phyloP scores from a whole-genome alignment of 495 filamentous ascomycete genomes.

The Xylaria longipes region DNA sequence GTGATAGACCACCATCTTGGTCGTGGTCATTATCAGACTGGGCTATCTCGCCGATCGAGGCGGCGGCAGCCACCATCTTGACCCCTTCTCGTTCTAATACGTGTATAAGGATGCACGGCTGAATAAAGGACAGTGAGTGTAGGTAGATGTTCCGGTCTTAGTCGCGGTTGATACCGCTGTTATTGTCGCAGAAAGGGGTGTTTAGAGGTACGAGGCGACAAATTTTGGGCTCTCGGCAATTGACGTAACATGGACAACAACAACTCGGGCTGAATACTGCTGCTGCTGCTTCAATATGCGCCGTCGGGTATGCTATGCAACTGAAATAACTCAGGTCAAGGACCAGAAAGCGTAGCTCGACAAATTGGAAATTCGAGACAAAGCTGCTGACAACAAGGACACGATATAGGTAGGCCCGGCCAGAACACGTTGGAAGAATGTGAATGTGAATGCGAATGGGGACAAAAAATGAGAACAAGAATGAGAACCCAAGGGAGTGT shows the following conservation, averaged over 20 bases:
- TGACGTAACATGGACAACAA: conserved; percentile 21
- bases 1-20: conserved; percentile 33
- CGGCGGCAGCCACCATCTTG: conserved; percentile 40
- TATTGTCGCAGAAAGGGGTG: conserved; percentile 18
- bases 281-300: conserved; percentile 18
- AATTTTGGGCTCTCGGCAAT: conserved; percentile 20
- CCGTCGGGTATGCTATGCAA: conserved; percentile 18
- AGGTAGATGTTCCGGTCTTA: neutral
- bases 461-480: conserved; percentile 16
- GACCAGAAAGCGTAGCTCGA: neutral
- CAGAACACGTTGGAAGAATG: conserved; percentile 17
- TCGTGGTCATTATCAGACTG: conserved; percentile 42
- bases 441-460: neutral
- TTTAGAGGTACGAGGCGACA: conserved; percentile 6
- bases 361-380: neutral
- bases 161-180: neutral
- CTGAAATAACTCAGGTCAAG: neutral
- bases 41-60: conserved; percentile 40
- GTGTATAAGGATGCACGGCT: neutral
- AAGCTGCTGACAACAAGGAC: neutral
- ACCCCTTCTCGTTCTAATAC: neutral
- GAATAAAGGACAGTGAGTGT: neutral
- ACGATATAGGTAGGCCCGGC: conserved; percentile 13
- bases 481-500: neutral
- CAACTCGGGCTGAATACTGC: neutral